A percentile compares a stretch with the other conserved stretches of the same genome.
These are phyloP conservation scores for Xerocomus brunneocitrinus DNA, from an alignment of 768 basidiomycete genomes.

Conservation along the genomic window DNA sequence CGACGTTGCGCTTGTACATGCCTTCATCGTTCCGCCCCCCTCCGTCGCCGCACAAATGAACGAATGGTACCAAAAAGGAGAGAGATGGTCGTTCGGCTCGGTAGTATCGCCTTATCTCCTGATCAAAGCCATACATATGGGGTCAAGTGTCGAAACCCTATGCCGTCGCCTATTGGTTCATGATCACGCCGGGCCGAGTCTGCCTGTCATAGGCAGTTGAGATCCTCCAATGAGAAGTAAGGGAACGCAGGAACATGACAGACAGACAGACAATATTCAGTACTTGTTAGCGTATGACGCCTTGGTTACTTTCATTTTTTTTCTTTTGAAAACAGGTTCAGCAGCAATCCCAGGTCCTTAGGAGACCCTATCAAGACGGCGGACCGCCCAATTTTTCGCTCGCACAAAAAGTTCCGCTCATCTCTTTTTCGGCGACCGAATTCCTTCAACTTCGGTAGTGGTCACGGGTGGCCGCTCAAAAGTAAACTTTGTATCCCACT, in stretches of 20 bases:
- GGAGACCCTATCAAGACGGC: conserved; percentile 1
- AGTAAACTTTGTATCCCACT: conserved; percentile 24
- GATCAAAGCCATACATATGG: background rate
- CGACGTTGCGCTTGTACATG: background rate
- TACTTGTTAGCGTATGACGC: background rate
- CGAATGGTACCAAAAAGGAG: background rate
- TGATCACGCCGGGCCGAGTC: conserved; percentile 1
- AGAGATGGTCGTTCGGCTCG: conserved; percentile 13
- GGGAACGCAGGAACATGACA: background rate
- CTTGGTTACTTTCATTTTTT: background rate
- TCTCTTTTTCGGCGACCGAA: conserved; percentile 53
- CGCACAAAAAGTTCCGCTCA: conserved; percentile 49
- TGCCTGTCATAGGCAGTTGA: background rate
- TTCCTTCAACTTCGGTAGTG: conserved; percentile 46
- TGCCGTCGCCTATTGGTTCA: background rate
- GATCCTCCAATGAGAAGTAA: background rate
- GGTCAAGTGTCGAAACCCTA: background rate
- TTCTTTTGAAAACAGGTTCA: background rate
- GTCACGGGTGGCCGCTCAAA: conserved; percentile 20
- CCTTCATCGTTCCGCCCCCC: background rate
- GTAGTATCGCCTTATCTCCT: conserved; percentile 21
- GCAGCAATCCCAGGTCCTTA: background rate
- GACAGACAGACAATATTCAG: background rate
- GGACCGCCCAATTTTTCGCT: conserved; percentile 42
- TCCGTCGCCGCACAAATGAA: conserved; percentile 17